These are phyloP conservation scores for Colletotrichum sublineola DNA, from an alignment of 2,329 filamentous ascomycete genomes.

Conservation along the genomic window DNA sequence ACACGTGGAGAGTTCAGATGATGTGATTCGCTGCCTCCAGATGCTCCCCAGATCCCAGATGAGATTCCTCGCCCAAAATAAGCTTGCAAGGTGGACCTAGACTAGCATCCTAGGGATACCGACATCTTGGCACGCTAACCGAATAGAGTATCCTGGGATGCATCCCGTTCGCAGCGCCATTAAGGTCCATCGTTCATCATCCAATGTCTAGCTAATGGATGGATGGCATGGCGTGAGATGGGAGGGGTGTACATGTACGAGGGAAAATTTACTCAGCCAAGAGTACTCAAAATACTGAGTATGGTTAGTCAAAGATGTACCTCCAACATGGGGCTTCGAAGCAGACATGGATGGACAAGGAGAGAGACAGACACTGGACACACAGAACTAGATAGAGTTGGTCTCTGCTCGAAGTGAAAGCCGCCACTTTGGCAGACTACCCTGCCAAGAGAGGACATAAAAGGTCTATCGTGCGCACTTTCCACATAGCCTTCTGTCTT, in stretches of 20 bases:
- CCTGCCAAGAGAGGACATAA: constrained; percentile 34
- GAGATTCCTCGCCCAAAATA: constrained; percentile 30
- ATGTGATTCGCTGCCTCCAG: constrained; percentile 35
- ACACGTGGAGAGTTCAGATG: constrained; percentile 32
- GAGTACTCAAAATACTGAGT: background rate
- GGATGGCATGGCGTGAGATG: constrained; percentile 2
- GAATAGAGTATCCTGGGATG: constrained; percentile 2
- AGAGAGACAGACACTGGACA: background rate
- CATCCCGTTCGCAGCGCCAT: constrained; percentile 20
- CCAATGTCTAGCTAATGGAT: background rate
- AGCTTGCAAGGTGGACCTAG: constrained; percentile 29
- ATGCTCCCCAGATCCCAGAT: constrained; percentile 28
- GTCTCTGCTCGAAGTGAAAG: background rate
- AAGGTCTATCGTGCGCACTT: constrained; percentile 31
- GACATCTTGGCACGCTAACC: constrained; percentile 42
- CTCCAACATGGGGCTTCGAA: constrained; percentile 1
- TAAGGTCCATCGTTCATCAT: constrained; percentile 7
- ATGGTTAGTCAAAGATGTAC: background rate
- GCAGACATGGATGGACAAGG: background rate
- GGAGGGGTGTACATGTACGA: constrained; percentile 6
- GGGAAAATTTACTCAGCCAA: background rate
- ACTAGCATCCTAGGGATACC: constrained; percentile 38
- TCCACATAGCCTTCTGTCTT: fast-evolving
- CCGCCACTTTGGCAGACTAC: constrained; percentile 10
- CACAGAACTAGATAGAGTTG: background rate